phyloP scores from a whole-genome alignment of 78 protist genomes.

The Mastigamoeba balamuthi region DNA sequence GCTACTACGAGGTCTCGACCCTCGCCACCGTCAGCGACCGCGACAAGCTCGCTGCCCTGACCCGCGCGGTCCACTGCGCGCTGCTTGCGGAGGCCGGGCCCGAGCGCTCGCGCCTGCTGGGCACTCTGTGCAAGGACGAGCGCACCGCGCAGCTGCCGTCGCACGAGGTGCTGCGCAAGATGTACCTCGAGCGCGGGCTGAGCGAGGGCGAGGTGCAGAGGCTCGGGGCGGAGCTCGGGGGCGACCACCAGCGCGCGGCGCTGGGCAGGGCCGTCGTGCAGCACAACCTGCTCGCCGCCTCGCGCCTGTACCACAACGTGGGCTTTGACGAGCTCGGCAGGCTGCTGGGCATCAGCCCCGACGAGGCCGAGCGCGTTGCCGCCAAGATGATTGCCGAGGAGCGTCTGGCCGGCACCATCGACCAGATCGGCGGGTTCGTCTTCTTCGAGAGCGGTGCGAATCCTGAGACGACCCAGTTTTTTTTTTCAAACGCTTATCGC shows the following conservation, averaged over 20 bases:
- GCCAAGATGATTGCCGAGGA: conserved; percentile 74
- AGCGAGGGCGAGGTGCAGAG: too few relatives aligned
- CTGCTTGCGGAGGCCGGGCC: conserved; percentile 86
- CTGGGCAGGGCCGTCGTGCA: conserved; percentile 67
- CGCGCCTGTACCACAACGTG: conserved; percentile 72
- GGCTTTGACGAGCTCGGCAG: conserved; percentile 74
- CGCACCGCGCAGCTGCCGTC: conserved; percentile 30
- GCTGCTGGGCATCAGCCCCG: conserved; percentile 68
- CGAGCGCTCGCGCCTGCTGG: conserved; percentile 77
- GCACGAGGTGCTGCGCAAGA: conserved; percentile 45
- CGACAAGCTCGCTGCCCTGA: conserved; percentile 36
- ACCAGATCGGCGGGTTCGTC: conserved; percentile 46
- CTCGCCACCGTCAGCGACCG: conserved; percentile 14
- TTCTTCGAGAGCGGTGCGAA: conserved; percentile 30
- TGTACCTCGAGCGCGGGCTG: too few relatives aligned
- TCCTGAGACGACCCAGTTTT: too few relatives aligned
- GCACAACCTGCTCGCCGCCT: conserved; percentile 77
- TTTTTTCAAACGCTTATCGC: too few relatives aligned
- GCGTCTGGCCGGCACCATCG: conserved; percentile 58
- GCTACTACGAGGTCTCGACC: conserved; percentile 50
- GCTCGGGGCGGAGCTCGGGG: too few relatives aligned
- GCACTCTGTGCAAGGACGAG: conserved; percentile 85
- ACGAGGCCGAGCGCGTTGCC: conserved; percentile 71
- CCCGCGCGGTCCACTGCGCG: conserved; percentile 66
- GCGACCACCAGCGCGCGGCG: neutral